Base-by-base conservation (phyloP, 2,329 filamentous ascomycete genomes). In the Zymoseptoria ardabiliae region DNA sequence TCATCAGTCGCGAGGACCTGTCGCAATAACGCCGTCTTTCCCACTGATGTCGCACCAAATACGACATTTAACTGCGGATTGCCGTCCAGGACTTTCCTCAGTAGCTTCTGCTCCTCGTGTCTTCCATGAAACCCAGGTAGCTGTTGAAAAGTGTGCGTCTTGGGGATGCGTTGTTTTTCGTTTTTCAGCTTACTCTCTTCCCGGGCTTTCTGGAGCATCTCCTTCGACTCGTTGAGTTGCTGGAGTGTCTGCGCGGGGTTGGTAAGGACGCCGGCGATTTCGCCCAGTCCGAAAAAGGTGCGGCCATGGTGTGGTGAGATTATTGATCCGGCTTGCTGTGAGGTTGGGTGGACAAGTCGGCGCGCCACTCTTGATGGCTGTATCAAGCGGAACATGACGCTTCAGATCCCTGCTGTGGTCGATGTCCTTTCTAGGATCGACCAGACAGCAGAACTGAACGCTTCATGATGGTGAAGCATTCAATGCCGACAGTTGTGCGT, bases 1-100 rank as follows among this genome's bases (percentile, higher is more conserved):
- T 64, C 62, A 9, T 64, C 62, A 2, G 62, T 63, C 7, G 62
- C 62, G 2, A 64, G 57, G 2, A 64, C 60, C 54, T 64, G 60
- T 19, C 62, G 23, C 54, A 64, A 55, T 28, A 64, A 50, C 10
- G 62, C 62, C 13, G 62, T 64, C 52, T 64, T 64, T 52, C 62
- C 62, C 21, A 64, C 62, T 35, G 58, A 61, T 3, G 62, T 64
- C 13, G 62, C 62, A 20, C 62, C 62, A 20, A 64, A 64, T 35
- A 64, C 55, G 5, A 63, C 62, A 23, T 58, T 64, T 48, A 64
- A 30, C 19, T 62, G 60, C n/a, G 62, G 60, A 41, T 59, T 62
- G 11, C 62, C 62, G 2, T 61, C 62, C 53, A 64, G 35, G 10
- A 63, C 50, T 11, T 58, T 57, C 4, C 60, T 53, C n/a, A 62